These are phyloP conservation scores for Pseudonitzschia multistriata DNA, from an alignment of 108 stramenopile genomes.

Conservation along the genomic window DNA sequence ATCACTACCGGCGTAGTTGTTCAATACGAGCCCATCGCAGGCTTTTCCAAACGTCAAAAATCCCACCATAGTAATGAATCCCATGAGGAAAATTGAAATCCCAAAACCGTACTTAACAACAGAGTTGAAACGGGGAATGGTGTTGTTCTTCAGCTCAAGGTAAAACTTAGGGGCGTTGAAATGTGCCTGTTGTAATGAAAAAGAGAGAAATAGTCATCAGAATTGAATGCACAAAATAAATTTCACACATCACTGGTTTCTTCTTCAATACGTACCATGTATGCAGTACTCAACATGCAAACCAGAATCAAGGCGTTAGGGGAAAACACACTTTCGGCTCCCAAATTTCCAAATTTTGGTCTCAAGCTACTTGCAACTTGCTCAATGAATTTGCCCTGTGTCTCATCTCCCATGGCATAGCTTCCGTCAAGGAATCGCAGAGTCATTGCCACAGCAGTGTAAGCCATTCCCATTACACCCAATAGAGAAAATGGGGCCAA, in stretches of 20 bases:
- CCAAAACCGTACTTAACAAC: slow-evolving; percentile 81
- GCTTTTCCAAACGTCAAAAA: slow-evolving; percentile 91
- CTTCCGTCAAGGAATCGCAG: slow-evolving; percentile 76
- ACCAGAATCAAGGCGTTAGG: slow-evolving; percentile 82
- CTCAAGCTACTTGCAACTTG: slow-evolving; percentile 59
- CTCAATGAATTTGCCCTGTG: slow-evolving; percentile 15
- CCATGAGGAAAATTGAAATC: slow-evolving; percentile 63
- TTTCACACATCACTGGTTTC: neutral
- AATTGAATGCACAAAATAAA: neutral
- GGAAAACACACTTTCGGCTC: slow-evolving; percentile 65
- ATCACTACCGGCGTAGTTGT: slow-evolving; percentile 92
- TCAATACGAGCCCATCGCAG: slow-evolving; percentile 86
- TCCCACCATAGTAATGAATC: slow-evolving; percentile 80
- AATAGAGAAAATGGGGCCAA: slow-evolving; percentile 83
- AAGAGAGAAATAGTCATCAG: neutral
- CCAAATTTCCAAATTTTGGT: slow-evolving; percentile 71
- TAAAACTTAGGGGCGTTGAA: slow-evolving; percentile 96
- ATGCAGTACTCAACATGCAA: slow-evolving; percentile 96
- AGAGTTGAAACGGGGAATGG: slow-evolving; percentile 69
- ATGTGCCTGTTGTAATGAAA: slow-evolving; percentile 58
- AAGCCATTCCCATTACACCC: slow-evolving; percentile 86
- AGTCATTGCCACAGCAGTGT: slow-evolving; percentile 80
- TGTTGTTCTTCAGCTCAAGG: slow-evolving; percentile 89
- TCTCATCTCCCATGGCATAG: slow-evolving; percentile 52
- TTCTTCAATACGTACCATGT: slow-evolving; percentile 57